Base-by-base conservation (phyloP, 202 grass and related monocot genomes). In the Carex sylvatica region DNA sequence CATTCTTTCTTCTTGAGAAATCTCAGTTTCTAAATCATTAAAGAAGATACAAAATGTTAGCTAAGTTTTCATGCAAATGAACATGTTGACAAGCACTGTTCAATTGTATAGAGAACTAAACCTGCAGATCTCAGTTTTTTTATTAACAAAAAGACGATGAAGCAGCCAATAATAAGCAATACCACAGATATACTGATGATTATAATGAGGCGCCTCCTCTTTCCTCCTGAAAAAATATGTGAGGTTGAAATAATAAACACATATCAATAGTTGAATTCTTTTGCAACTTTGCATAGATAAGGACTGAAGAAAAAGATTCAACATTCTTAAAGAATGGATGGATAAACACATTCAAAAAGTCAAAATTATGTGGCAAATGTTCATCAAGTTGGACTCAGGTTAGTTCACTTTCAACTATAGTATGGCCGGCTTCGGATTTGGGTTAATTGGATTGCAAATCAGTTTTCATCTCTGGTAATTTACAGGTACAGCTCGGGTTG, bases 91-190 rank as follows among this genome's bases (percentile, higher is more conserved):
- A 66, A 66, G 63, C 35, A 51, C 18, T 49, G 68, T 42, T 74
- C 4, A 46, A 53, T 23, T 74, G 12, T 52, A 49, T 66, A 23
- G 31, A 66, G 11, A 16, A 40, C 3, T 13, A 59, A 30, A 93
- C 91, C 87, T 92, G 85, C 87, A 42, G 66, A 82, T 80, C 80
- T 78, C 18, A 79, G 79, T 64, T 23, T 88, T 53, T 83, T 88
- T 28, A 90, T 70, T 89, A 85, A 94, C 0, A 94, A 36, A 82
- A 92, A 83, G 13, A 81, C 83, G 0, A 82, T 80, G 28, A 86
- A 4, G 77, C 83, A 86, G 71, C 85, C 78, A 65, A 42, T 33
- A 8, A 92, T 69, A 22, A 94, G 80, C 83, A 90, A 81, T 33
- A 70, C n/a, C n/a, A n/a, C n/a, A n/a, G n/a, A n/a, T n/a, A n/a